Percentiles rank a stretch among this genome's conserved stretches.
These are phyloP conservation scores for Hura crepitans DNA, from an alignment of 441 rosid genomes.

Conservation along the genomic window DNA sequence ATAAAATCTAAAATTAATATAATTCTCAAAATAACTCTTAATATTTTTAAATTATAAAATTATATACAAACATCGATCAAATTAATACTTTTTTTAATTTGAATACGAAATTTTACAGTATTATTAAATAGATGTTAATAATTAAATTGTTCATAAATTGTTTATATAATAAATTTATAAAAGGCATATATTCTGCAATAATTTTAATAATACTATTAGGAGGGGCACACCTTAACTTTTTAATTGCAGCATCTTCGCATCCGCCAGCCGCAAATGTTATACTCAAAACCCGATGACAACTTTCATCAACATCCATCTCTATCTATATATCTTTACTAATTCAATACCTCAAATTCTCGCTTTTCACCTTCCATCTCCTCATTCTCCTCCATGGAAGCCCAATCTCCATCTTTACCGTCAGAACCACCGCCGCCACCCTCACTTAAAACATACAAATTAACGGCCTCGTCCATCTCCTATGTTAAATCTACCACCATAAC, in stretches of 20 bases:
- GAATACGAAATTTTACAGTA: no score
- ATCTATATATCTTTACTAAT: slow-evolving; percentile 20
- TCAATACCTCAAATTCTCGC: slow-evolving; percentile 4
- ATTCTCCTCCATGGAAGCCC: slow-evolving; percentile 43
- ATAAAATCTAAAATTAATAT: no score
- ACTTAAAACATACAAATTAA: slow-evolving; percentile 43
- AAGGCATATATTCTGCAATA: no score
- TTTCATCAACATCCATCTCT: slow-evolving; percentile 8
- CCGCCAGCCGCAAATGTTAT: slow-evolving; percentile 16
- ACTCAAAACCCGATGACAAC: slow-evolving; percentile 25
- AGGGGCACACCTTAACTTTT: slow-evolving; percentile 1
- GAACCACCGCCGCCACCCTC: slow-evolving; percentile 11
- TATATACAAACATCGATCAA: no score
- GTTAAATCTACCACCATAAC: slow-evolving; percentile 34
- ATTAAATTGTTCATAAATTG: no score
- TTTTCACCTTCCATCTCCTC: slow-evolving; percentile 9
- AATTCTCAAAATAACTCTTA: no score
- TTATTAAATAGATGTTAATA: no score
- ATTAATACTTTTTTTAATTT: no score
- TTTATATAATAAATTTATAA: no score
- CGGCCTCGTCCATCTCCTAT: slow-evolving; percentile 65
- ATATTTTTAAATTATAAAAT: no score
- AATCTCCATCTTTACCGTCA: slow-evolving; percentile 26
- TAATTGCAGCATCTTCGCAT: slow-evolving; percentile 11
- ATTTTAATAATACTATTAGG: no score